Base-by-base conservation (phyloP, 2,329 filamentous ascomycete species). In the Waltergamsia citrina region DNA sequence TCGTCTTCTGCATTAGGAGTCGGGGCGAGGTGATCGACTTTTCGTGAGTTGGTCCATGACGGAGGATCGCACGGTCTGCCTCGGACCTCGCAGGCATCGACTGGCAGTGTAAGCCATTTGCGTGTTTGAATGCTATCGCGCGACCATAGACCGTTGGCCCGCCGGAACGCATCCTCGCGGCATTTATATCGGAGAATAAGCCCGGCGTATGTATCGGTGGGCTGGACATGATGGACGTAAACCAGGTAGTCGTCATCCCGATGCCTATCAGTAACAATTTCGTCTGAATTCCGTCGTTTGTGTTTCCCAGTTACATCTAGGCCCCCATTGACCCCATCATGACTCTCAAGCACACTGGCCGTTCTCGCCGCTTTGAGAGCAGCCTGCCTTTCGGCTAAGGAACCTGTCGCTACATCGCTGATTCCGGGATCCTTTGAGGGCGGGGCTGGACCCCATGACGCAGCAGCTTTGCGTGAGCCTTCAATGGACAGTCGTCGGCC, bases 101-200 rank as follows among this genome's bases (percentile, higher is more conserved):
- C 85, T 0, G 92, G 92, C 34, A 98, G 63, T 7, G 88, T 71
- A 12, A 98, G 70, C 42, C 76, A 80, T 48, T 85, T 85, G 38
- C 88, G 78, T 31, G 79, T 76, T 53, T 95, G 90, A 23, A 96
- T 81, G 41, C 78, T 86, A 52, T 96, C 92, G 42, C 87, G 85
- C 6, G 87, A 85, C 92, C 92, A 98, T 49, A 98, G 78, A 9
- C 92, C 78, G 53, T 98, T 98, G 25, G 86, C 79, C 53, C 85
- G 92, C 38, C 85, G 74, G 43, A 98, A 79, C 3, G 82, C 72
- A 31, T 88, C 81, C 36, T 87, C 78, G 41, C 84, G 76, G 54
- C 90, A 96, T 47, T 85, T 81, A 57, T 93, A 98, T 47, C 81
- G 84, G 43, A 98, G 79, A 34, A 92, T 82, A 33, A 98, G 78